Evolutionary conservation across 192 early-diverging fungal species (phyloP).

Genomic region (Pilaira anomala): DNA sequence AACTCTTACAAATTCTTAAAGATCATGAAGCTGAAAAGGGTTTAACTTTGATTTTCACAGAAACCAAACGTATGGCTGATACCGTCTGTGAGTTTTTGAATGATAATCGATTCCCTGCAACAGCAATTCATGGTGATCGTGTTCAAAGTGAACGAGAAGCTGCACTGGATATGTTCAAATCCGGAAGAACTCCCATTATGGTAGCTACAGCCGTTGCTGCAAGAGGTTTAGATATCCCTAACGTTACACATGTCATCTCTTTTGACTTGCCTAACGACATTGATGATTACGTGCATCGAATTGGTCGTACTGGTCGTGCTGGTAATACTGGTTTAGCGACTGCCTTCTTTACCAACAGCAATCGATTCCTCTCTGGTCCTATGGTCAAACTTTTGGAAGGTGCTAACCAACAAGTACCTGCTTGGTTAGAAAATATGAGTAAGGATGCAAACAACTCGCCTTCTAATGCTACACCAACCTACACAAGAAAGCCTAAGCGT

Average conservation of each 20-base stretch:
- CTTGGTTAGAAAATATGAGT: constrained; percentile 71
- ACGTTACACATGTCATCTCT: constrained; percentile 87
- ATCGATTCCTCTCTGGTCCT: constrained; percentile 73
- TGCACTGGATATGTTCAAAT: constrained; percentile 88
- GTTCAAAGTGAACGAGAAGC: constrained; percentile 94
- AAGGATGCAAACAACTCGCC: constrained; percentile 37
- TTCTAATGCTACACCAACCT: not conserved
- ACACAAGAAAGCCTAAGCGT: no score
- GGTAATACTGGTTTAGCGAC: constrained; percentile 91
- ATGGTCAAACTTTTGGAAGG: constrained; percentile 83
- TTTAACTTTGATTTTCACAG: constrained; percentile 89
- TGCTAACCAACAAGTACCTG: constrained; percentile 89
- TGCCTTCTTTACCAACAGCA: constrained; percentile 86
- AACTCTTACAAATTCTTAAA: constrained; percentile 74
- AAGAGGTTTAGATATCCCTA: constrained; percentile 89
- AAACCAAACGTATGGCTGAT: constrained; percentile 91
- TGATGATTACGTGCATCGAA: constrained; percentile 97
- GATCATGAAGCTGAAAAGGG: constrained; percentile 66
- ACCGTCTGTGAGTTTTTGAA: constrained; percentile 77
- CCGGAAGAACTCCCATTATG: constrained; percentile 81
- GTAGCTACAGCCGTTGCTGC: constrained; percentile 98
- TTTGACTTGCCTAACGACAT: constrained; percentile 93
- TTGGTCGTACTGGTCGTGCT: constrained; percentile 95
- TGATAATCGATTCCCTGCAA: constrained; percentile 78
- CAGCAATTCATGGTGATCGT: constrained; percentile 97